phyloP scores from a whole-genome alignment of 1,139 yeast genomes.

The Candida glucosophila region DNA sequence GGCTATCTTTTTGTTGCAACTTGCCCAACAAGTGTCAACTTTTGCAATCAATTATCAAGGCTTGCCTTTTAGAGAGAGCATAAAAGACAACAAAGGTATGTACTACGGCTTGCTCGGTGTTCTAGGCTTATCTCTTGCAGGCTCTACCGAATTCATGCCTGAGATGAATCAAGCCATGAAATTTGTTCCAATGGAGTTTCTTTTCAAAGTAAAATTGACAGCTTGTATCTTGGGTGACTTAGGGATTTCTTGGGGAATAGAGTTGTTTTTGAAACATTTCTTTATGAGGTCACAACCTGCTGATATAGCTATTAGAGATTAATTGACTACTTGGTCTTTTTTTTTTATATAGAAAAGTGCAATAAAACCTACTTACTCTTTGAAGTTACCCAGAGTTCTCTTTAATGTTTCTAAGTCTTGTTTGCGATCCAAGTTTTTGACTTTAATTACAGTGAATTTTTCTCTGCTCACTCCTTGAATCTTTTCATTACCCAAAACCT shows the following conservation, averaged over 20 bases:
- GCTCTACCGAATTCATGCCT: constrained; percentile 92
- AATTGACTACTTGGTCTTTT: too few species aligned
- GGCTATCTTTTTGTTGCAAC: constrained; percentile 87
- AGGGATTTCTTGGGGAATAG: constrained; percentile 72
- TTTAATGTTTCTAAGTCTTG: constrained; percentile 15
- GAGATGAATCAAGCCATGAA: constrained; percentile 88
- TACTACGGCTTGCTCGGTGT: constrained; percentile 92
- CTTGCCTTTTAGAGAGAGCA: constrained; percentile 89
- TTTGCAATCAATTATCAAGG: constrained; percentile 98
- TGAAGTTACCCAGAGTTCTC: too few species aligned
- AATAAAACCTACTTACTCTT: constrained; percentile 2
- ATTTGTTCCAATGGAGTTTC: constrained; percentile 74
- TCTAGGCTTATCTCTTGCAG: constrained; percentile 78
- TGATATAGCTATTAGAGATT: constrained; percentile 64
- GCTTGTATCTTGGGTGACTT: constrained; percentile 67
- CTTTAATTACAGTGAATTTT: constrained; percentile 19
- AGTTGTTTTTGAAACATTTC: constrained; percentile 65
- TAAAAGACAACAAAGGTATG: constrained; percentile 91
- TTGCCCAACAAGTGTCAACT: constrained; percentile 95
- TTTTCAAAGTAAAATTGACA: constrained; percentile 73
- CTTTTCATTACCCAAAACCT: constrained; percentile 10
- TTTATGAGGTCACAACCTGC: constrained; percentile 91
- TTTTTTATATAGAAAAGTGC: constrained; percentile 2
- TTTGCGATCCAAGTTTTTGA: constrained; percentile 18
- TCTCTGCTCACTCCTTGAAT: constrained; percentile 12